phyloP scores from a whole-genome alignment of 768 basidiomycete species.

The Lactifluus pinguis region DNA sequence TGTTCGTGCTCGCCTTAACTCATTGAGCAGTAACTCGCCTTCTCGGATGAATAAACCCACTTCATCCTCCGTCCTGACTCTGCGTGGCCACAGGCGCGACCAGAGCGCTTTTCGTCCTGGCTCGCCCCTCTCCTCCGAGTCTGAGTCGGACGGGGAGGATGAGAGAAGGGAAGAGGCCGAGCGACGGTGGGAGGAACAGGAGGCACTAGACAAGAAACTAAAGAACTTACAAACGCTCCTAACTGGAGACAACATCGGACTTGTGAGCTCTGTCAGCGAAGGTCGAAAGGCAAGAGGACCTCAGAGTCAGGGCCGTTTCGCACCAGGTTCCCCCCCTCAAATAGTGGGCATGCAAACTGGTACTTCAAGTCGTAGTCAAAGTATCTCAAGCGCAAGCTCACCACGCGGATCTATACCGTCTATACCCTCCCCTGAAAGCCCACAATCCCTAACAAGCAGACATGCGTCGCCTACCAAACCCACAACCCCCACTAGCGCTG shows the following conservation, averaged over 20 bases:
- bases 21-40: constrained; percentile 45
- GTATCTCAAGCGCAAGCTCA: constrained; percentile 65
- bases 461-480: constrained; percentile 10
- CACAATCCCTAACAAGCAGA: constrained; percentile 31
- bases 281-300: constrained; percentile 11
- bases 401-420: constrained; percentile 74
- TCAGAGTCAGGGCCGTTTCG: constrained; percentile 27
- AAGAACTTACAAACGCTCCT: constrained; percentile 62
- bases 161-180: constrained; percentile 63
- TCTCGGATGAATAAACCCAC: constrained; percentile 38
- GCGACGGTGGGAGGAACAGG: constrained; percentile 55
- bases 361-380: constrained; percentile 41
- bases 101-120: constrained; percentile 6
- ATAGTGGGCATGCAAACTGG: constrained; percentile 33
- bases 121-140: constrained; percentile 24
- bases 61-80: constrained; percentile 65
- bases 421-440: constrained; percentile 60
- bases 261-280: constrained; percentile 37
- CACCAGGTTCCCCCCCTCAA: constrained; percentile 29
- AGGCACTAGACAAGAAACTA: constrained; percentile 57
- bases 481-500: neutral
- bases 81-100: constrained; percentile 29
- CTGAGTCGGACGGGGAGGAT: constrained; percentile 40
- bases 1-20: constrained; percentile 64
- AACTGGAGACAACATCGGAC: constrained; percentile 62